Conservation (phyloP, 768 basidiomycete species). For the Cystofilobasidium capitatum region DNA sequence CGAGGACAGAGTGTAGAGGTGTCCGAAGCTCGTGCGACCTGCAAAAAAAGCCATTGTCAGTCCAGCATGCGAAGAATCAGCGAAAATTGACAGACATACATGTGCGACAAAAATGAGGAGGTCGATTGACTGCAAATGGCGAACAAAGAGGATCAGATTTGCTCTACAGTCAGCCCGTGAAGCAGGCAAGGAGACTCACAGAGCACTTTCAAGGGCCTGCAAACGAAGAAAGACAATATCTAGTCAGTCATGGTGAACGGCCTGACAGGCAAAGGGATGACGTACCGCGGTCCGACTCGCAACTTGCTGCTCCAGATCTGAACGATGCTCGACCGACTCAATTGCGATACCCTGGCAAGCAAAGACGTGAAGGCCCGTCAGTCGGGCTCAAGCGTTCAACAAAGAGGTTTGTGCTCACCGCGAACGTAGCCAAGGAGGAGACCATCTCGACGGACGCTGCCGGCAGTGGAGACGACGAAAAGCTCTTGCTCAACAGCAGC, state of each 20-base stretch:
- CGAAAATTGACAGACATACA: not conserved
- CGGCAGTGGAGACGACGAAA: not conserved
- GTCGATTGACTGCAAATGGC: not conserved
- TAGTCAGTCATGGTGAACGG: not conserved
- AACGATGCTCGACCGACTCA: constrained; percentile 7
- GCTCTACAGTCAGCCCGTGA: not conserved
- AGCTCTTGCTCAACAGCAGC: not conserved
- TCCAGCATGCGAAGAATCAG: not conserved
- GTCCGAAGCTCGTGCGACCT: constrained; percentile 22
- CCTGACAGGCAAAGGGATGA: not conserved
- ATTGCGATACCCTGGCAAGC: constrained; percentile 1
- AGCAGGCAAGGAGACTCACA: not conserved
- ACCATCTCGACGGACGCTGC: constrained; percentile 8
- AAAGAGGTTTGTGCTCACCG: not conserved
- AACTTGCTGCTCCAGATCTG: constrained; percentile 5
- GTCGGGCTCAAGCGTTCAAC: not conserved
- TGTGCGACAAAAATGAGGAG: constrained; percentile 13
- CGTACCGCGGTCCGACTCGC: not conserved
- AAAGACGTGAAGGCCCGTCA: not conserved
- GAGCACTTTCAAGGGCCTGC: constrained; percentile 8
- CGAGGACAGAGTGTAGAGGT: constrained; percentile 18
- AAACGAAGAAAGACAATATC: not conserved
- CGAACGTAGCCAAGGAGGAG: constrained; percentile 14
- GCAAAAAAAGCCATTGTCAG: too few species aligned
- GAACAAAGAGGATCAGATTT: not conserved